phyloP scores from a whole-genome alignment of 139 green algal genomes.

The Closterium sp. region DNA sequence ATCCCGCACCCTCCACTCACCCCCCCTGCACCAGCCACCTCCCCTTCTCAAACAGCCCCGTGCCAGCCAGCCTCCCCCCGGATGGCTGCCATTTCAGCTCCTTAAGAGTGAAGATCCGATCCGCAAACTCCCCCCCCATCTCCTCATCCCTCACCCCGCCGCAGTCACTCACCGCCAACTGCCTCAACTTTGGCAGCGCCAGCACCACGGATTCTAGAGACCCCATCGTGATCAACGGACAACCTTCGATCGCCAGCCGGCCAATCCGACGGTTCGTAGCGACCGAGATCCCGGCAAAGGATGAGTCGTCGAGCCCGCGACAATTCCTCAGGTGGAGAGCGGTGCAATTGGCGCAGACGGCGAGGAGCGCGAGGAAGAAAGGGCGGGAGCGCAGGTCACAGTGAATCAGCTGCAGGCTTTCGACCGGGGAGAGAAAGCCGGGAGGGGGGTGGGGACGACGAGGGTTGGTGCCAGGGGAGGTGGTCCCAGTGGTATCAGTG shows the following conservation, averaged over 20 bases:
- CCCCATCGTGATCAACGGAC: neutral
- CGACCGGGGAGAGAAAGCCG: neutral
- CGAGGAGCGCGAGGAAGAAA: slow-evolving; percentile 14
- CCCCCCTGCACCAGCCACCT: neutral
- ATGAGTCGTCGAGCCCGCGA: slow-evolving; percentile 23
- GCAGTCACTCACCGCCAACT: neutral
- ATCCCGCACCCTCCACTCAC: neutral
- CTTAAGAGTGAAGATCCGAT: neutral
- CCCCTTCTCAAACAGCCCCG: neutral
- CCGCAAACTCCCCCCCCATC: neutral
- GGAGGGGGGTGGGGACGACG: neutral
- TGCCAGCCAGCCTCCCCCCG: neutral
- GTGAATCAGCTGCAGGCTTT: slow-evolving; percentile 7
- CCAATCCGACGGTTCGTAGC: neutral
- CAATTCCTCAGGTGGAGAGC: slow-evolving; percentile 2
- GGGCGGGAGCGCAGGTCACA: slow-evolving; percentile 7
- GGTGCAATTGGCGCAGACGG: slow-evolving; percentile 3
- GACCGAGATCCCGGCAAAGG: neutral
- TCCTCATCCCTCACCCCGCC: neutral
- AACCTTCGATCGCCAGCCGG: neutral
- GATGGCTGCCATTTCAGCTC: slow-evolving; percentile 1
- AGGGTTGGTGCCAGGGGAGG: neutral
- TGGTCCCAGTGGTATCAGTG: neutral
- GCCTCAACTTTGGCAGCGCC: neutral
- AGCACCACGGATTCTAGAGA: neutral